Evolutionary conservation across 2,329 filamentous ascomycete genomes (phyloP).

Genomic region (Penicillium carneum): DNA sequence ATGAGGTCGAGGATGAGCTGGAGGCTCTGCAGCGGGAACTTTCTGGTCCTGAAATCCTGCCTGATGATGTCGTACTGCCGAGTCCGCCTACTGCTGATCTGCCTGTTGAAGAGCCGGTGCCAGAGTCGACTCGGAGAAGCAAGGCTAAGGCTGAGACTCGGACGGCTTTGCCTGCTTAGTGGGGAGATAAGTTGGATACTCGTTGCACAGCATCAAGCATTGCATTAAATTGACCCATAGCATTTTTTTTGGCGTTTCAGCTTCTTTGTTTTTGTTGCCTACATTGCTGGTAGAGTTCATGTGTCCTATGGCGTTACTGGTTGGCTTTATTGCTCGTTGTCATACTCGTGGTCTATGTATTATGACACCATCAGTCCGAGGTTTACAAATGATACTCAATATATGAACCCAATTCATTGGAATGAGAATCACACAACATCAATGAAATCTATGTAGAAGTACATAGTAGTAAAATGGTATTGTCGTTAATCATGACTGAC

Average conservation of each 20-base stretch:
- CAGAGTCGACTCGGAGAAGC: constrained; percentile 38
- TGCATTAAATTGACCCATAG: constrained; percentile 27
- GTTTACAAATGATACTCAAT: background rate
- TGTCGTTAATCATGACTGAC: constrained; percentile 14
- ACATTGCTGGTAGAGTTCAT: constrained; percentile 15
- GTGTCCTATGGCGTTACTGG: constrained; percentile 12
- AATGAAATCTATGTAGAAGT: background rate
- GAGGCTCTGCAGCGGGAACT: constrained; percentile 77
- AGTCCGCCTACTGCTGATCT: constrained; percentile 30
- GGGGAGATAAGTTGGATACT: constrained; percentile 1
- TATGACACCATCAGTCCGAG: background rate
- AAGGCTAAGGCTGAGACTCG: constrained; percentile 38
- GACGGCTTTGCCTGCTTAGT: constrained; percentile 38
- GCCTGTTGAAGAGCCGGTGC: constrained; percentile 35
- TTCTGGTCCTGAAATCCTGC: constrained; percentile 45
- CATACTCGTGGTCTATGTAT: background rate
- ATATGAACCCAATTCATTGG: background rate
- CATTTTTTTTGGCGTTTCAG: constrained; percentile 40
- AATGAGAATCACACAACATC: background rate
- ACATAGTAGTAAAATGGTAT: constrained; percentile 9
- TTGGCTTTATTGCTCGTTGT: background rate
- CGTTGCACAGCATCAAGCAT: constrained; percentile 22
- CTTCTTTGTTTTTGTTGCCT: constrained; percentile 16
- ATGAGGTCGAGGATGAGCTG: constrained; percentile 95
- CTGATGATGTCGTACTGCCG: constrained; percentile 47